A percentile compares a stretch with the other conserved stretches of the same genome.
phyloP scores from a whole-genome alignment of 345 rosid species.

The Eucalyptus globulus region DNA sequence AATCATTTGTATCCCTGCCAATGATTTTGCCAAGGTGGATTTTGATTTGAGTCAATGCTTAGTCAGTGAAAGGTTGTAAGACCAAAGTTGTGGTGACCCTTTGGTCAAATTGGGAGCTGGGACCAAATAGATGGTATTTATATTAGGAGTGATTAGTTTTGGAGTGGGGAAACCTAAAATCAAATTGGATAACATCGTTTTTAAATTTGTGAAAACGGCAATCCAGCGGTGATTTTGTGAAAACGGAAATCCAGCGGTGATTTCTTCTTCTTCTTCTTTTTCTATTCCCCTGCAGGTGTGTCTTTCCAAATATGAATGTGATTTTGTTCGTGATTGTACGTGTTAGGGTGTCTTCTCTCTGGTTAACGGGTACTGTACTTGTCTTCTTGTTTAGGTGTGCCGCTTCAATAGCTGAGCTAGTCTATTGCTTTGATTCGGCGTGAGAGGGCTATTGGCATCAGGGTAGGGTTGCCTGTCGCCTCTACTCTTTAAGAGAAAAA shows the following conservation, averaged over 20 bases:
- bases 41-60: background rate
- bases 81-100: background rate
- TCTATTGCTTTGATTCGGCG: background rate
- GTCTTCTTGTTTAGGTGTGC: background rate
- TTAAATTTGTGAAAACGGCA: background rate
- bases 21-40: background rate
- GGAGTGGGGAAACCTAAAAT: too few species aligned
- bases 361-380: background rate
- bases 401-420: background rate
- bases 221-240: background rate
- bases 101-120: background rate
- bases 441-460: background rate
- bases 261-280: background rate
- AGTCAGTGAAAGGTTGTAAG: background rate
- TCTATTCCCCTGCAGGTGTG: background rate
- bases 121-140: background rate
- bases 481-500: background rate
- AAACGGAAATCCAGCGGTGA: too few species aligned
- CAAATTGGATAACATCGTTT: accelerated
- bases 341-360: background rate
- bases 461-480: background rate
- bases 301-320: background rate
- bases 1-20: background rate
- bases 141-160: background rate
- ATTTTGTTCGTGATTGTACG: background rate